A percentile compares a stretch with the other conserved stretches of the same genome.
These are phyloP conservation scores for Casaregolazyma lundiana DNA, from an alignment of 1,139 yeast genomes.

Conservation along the genomic window DNA sequence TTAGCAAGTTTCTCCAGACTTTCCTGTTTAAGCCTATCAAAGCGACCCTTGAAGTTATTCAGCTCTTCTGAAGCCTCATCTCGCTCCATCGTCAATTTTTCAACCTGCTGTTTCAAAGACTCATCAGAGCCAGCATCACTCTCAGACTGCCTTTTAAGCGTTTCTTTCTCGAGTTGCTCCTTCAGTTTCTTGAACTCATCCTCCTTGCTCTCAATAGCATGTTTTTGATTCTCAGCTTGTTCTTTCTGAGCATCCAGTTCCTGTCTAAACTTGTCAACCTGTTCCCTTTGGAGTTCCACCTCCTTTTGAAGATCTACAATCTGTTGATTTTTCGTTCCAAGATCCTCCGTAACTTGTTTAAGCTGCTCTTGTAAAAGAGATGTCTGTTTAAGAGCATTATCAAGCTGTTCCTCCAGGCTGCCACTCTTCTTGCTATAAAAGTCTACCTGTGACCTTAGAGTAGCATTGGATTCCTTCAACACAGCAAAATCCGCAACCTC, in stretches of 20 bases:
- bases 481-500: constrained; percentile 67
- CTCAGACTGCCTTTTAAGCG: constrained; percentile 19
- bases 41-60: constrained; percentile 19
- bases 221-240: background rate
- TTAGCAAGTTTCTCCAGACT: constrained; percentile 30
- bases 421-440: constrained; percentile 31
- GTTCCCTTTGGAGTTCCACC: constrained; percentile 48
- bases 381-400: constrained; percentile 29
- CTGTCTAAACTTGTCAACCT: constrained; percentile 12
- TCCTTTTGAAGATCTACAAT: constrained; percentile 40
- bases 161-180: constrained; percentile 9
- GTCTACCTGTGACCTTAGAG: constrained; percentile 54
- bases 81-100: background rate
- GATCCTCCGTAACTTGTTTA: constrained; percentile 36
- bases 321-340: constrained; percentile 41
- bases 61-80: constrained; percentile 7
- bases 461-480: constrained; percentile 67
- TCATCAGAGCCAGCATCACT: background rate
- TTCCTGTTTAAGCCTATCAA: constrained; percentile 27
- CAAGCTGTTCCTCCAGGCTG: constrained; percentile 35
- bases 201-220: background rate
- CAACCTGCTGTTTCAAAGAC: background rate
- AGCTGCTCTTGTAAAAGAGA: constrained; percentile 38
- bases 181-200: background rate
- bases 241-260: constrained; percentile 8